Evolutionary conservation across 345 rosid genomes (phyloP), one percentile per base, ranked within the genome.

Genomic region (Acer campestre): DNA sequence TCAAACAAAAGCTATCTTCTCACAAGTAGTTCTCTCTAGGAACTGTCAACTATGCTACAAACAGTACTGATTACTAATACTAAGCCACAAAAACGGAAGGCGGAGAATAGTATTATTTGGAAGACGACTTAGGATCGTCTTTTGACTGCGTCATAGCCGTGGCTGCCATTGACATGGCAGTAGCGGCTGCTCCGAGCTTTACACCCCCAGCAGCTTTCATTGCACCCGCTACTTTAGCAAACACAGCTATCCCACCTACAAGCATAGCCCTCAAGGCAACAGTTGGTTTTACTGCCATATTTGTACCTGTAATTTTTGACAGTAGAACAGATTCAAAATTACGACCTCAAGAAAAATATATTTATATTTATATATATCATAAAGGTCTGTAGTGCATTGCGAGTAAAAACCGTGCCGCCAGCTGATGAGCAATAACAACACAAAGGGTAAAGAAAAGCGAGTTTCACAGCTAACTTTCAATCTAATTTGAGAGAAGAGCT

Each of bases 131-230:
- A 64, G 92, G 79, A 75, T 94, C 96, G 61, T 83, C 85, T 75
- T 91, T 90, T 6, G 94, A 81, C 51, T 90, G 90, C 2, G 88
- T 27, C 75, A 93, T 75, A 10, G 98, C 93, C 0, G 97, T 95
- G 0, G 88, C 75, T 40, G 98, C 98, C 42, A 84, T 86, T 0
- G 95, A 85, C 89, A 94, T 86, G 51, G 98, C 95, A 22, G 94
- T 85, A 1, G 95, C 94, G 0, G 98, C 98, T 17, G 93, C 98
- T 67, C 98, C 97, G 3, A 95, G 85, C 89, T 95, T 95, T 9
- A 68, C 97, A 67, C 97, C 93, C 31, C 98, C 95, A 13, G 94
- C 98, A 3, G 97, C 98, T 79, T 94, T 94, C 98, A 94, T 87
- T 18, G 71, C 94, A 53, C 88, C 93, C 7, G 94, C 95, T 53